Evolutionary conservation across 192 early-diverging fungal species (phyloP), one percentile per base, ranked within the genome.

Genomic region (Backusella circina): DNA sequence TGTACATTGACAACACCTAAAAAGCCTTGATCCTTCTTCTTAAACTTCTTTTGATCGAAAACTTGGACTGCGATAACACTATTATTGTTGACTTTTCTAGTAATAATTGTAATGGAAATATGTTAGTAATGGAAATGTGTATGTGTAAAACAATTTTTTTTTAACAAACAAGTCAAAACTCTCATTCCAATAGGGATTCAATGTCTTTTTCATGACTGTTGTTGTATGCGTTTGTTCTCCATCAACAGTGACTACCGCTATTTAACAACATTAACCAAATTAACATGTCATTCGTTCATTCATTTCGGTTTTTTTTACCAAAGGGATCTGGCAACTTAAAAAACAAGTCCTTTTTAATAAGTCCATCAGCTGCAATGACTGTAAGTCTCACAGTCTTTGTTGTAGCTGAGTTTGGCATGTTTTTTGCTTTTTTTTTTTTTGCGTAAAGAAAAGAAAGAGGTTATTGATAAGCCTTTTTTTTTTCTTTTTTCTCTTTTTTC

Each of bases 101-200:
- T 94, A 51, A 21, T 9, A 61, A 61, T 9, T 3, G 21, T 23
- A 61, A 13, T 23, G n/a, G n/a, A n/a, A 61, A 61, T 61, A 12
- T n/a, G 26, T 61, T 61, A 23, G 4, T 28, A n/a, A 28, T 26
- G 23, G 1, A 9, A 28, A 13, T 51, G 23, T 44, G 3, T 44
- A 28, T 28, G n/a, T 30, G 28, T 13, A 13, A 51, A 41, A 23
- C 3, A 78, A 76, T 70, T 81, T 89, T 86, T 89, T 70, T 69
- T 93, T 87, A 83, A 94, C 91, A 32, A 75, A 75, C 74, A 71
- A 67, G 44, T 73, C 64, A 64, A 77, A 75, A 54, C 84, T 90
- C 83, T 98, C 93, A 81, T 97, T 99, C 97, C 97, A 99, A 84
- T 96, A 96, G 23, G 97, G 97, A 74, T 95, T 96, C 61, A 98